Base-by-base conservation (phyloP, 2,329 filamentous ascomycete species). In the Penicillium griseofulvum region DNA sequence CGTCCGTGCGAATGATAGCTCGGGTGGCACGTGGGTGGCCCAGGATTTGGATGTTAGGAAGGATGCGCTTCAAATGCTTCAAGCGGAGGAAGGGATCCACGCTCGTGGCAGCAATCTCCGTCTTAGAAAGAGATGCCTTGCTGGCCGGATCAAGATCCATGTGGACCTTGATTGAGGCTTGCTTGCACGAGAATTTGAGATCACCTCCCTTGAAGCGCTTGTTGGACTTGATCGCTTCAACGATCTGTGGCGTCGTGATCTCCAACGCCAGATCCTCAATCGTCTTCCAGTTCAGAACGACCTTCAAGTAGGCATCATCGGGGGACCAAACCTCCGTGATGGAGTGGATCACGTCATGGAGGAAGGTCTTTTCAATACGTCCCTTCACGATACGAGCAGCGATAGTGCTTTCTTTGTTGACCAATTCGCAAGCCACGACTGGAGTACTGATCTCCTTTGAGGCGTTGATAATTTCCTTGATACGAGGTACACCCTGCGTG, bases 391-490 rank as follows among this genome's bases (percentile, higher is more conserved):
- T 86, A 31, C 88, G 86, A n/a, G 93, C 94, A 2, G 89, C 90
- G 61, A 87, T 83, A 52, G 94, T 85, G 61, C 88, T 84, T 52
- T 83, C 78, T 57, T 87, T 85, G 68, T 91, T 94, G 60, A 90
- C 82, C 5, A 97, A 80, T 5, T 90, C 87, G 68, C 94, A 97
- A 6, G 84, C 86, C 64, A 99, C 96, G 69, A 99, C 88, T 0
- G 94, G 94, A 0, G 94, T 99, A 72, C 89, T 95, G 74, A 99
- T 99, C 47, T 81, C 80, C 72, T 91, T 96, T 9, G 91, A 96
- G 6, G 94, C 94, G 76, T 99, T 99, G 85, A 99, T 99, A 64
- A 99, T 99, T 81, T 99, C 94, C 78, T 99, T 99, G 80, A 99
- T 99, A 87, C 94, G 93, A 1, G 94, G 94, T 7, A 99, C 94